phyloP scores from a whole-genome alignment of 2,329 filamentous ascomycete genomes.

The Leptographium procerum region DNA sequence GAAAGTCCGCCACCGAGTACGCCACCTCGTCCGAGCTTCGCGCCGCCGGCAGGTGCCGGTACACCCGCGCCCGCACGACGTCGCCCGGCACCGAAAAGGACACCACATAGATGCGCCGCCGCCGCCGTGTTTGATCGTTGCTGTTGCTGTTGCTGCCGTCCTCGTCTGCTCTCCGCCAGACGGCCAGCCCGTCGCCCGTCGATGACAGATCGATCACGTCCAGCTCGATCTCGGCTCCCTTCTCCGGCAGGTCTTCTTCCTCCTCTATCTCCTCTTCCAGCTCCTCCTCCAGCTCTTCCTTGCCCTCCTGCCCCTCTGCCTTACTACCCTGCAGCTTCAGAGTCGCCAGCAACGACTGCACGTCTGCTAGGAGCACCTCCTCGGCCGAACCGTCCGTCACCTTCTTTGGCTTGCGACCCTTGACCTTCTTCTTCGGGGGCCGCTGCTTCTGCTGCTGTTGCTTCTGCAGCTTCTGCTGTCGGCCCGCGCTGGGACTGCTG shows the following conservation, averaged over 20 bases:
- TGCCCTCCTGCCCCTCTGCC: conserved; percentile 19
- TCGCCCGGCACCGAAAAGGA: conserved; percentile 86
- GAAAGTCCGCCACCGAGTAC: conserved; percentile 71
- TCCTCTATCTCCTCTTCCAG: background rate
- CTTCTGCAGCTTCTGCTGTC: conserved; percentile 7
- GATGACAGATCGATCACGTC: conserved; percentile 77
- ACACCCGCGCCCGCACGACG: conserved; percentile 63
- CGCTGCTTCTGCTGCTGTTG: conserved; percentile 12
- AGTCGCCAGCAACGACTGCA: conserved; percentile 41
- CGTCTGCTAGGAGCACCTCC: conserved; percentile 54
- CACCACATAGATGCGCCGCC: conserved; percentile 65
- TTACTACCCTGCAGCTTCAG: conserved; percentile 21
- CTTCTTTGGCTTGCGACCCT: conserved; percentile 43
- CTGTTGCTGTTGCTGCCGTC: background rate
- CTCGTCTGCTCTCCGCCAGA: conserved; percentile 32
- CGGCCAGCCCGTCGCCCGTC: conserved; percentile 79
- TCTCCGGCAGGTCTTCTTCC: conserved; percentile 41
- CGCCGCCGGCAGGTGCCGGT: conserved; percentile 46
- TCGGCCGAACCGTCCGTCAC: conserved; percentile 51
- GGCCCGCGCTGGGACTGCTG: background rate
- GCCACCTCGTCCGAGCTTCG: conserved; percentile 24
- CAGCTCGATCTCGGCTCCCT: conserved; percentile 67
- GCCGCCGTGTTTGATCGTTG: conserved; percentile 25
- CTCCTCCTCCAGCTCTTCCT: background rate
- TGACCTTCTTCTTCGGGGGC: conserved; percentile 34